These are phyloP conservation scores for Pseudophaeomoniella oleicola DNA, from an alignment of 2,329 filamentous ascomycete species.

Conservation along the genomic window DNA sequence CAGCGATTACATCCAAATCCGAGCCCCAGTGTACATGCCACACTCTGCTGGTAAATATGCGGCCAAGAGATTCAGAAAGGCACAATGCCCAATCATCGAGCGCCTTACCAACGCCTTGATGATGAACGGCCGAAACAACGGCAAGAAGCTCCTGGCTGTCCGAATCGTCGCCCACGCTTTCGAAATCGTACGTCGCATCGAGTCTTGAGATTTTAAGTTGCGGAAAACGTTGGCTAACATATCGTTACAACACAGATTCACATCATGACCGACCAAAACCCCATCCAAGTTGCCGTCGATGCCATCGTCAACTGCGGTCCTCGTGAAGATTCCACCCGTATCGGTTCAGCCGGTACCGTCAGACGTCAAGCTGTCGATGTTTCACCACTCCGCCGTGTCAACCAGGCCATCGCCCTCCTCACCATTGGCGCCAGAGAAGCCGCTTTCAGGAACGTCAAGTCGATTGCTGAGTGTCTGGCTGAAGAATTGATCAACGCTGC, in stretches of 20 bases:
- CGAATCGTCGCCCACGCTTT: constrained; percentile 98
- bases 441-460: constrained; percentile 99
- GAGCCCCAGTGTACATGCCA: constrained; percentile 95
- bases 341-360: constrained; percentile 98
- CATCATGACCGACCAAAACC: constrained; percentile 99
- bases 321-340: constrained; percentile 99
- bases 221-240: no score
- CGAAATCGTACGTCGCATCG: constrained; percentile 72
- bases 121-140: constrained; percentile 99
- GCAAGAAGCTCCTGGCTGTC: constrained; percentile 99
- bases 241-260: constrained; percentile 57
- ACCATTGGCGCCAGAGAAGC: constrained; percentile 98
- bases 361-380: constrained; percentile 99
- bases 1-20: constrained; percentile 99
- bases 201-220: not conserved
- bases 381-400: constrained; percentile 96
- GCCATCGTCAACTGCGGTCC: constrained; percentile 99
- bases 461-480: constrained; percentile 96
- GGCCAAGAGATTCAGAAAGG: constrained; percentile 99
- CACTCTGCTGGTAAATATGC: constrained; percentile 98
- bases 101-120: constrained; percentile 99
- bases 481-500: constrained; percentile 99
- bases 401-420: constrained; percentile 98
- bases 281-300: constrained; percentile 97
- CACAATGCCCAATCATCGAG: constrained; percentile 99